phyloP scores from a whole-genome alignment of 176 grass and related monocot species.

The Phoenix roebelenii region DNA sequence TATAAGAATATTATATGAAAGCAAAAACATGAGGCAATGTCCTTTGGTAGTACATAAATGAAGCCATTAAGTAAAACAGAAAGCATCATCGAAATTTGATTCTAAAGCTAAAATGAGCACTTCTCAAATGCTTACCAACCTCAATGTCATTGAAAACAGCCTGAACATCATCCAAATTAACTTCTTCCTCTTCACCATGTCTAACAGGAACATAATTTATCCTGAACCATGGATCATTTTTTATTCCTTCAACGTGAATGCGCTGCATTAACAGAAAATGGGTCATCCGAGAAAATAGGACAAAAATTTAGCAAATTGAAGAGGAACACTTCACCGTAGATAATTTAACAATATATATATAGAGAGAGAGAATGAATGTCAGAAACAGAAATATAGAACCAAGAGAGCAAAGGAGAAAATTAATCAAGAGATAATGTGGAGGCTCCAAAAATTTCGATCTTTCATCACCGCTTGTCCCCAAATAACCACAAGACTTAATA shows the following conservation, averaged over 20 bases:
- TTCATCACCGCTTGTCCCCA: no score
- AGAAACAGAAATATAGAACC: no score
- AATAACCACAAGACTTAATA: no score
- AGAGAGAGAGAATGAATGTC: no score
- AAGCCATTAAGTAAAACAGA: neutral
- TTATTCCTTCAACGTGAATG: constrained; percentile 66
- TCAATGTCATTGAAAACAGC: constrained; percentile 92
- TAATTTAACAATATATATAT: no score
- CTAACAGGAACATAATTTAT: constrained; percentile 59
- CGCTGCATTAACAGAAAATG: constrained; percentile 37
- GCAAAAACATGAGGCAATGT: neutral
- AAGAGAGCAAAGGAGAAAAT: no score
- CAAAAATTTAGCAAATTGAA: no score
- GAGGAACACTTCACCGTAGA: no score
- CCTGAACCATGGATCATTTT: constrained; percentile 65
- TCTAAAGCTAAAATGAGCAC: neutral
- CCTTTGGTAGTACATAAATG: neutral
- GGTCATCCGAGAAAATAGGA: no score
- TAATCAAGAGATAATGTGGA: no score
- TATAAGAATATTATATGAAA: neutral
- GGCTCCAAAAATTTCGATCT: no score
- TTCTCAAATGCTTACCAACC: constrained; percentile 34
- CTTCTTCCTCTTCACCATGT: constrained; percentile 44
- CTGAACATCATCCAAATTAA: constrained; percentile 81
- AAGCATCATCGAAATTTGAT: neutral